A percentile compares a stretch with the other conserved stretches of the same genome.
phyloP scores from a whole-genome alignment of 306 rosid species.

The Pterocarpus santalinus region DNA sequence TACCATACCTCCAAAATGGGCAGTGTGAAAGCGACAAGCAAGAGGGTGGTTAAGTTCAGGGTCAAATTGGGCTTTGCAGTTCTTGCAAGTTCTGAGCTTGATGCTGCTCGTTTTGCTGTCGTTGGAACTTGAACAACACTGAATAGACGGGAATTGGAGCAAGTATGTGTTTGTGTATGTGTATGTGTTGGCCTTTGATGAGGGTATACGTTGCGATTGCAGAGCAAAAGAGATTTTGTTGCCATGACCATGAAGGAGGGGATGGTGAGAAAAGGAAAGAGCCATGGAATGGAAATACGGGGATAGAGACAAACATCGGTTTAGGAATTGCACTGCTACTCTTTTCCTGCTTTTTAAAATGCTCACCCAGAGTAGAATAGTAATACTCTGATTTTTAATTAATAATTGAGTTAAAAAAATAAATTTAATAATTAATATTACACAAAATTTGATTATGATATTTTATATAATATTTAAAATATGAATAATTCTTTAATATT shows the following conservation, averaged over 20 bases:
- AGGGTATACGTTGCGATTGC: conserved; percentile 37
- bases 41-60: conserved; percentile 76
- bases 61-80: conserved; percentile 85
- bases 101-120: conserved; percentile 37
- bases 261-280: conserved; percentile 44
- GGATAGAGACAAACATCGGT: not conserved
- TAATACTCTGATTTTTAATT: too few species aligned
- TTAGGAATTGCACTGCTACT: not conserved
- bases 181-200: conserved; percentile 34
- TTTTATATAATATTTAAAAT: too few species aligned
- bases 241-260: conserved; percentile 30
- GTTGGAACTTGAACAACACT: conserved; percentile 57
- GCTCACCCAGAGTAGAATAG: too few species aligned
- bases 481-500: too few species aligned
- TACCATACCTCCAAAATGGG: conserved; percentile 87
- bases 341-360: too few species aligned
- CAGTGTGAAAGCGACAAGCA: conserved; percentile 88
- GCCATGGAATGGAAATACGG: conserved; percentile 34
- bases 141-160: conserved; percentile 46
- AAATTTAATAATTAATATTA: too few species aligned
- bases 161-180: not conserved
- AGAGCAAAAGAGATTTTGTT: conserved; percentile 36
- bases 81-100: conserved; percentile 79
- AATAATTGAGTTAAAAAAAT: too few species aligned
- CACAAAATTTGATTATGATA: too few species aligned